phyloP scores from a whole-genome alignment of 1,284 basidiomycete species.

The Afroboletus lepidellus region DNA sequence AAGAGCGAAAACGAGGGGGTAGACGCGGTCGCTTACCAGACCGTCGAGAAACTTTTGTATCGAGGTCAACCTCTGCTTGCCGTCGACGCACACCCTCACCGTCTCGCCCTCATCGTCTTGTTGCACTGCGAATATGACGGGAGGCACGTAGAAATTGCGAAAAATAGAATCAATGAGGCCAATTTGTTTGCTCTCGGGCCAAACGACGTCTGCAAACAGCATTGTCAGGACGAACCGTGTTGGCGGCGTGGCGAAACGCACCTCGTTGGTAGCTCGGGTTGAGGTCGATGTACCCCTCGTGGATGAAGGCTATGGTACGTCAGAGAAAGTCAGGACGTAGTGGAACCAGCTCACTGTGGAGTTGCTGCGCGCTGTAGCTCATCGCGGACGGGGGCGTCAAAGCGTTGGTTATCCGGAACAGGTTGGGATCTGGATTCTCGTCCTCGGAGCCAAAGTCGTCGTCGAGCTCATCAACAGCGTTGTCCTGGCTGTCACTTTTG shows the following conservation, averaged over 20 bases:
- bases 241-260: conserved; percentile 22
- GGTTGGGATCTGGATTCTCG: conserved; percentile 37
- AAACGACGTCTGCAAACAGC: conserved; percentile 58
- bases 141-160: conserved; percentile 70
- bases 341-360: conserved; percentile 50
- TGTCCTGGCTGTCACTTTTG: conserved; percentile 27
- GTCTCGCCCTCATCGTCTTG: conserved; percentile 52
- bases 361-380: conserved; percentile 43
- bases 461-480: conserved; percentile 52
- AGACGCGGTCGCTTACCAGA: conserved; percentile 41
- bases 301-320: conserved; percentile 49
- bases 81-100: conserved; percentile 68
- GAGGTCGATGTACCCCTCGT: conserved; percentile 63
- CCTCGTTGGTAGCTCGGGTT: conserved; percentile 70
- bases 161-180: conserved; percentile 76
- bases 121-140: conserved; percentile 65
- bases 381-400: conserved; percentile 39
- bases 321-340: conserved; percentile 2
- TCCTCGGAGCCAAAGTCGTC: conserved; percentile 42
- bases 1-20: not conserved
- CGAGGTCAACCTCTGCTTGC: conserved; percentile 73
- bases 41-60: conserved; percentile 73
- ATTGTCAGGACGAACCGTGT: conserved; percentile 1
- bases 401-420: conserved; percentile 48
- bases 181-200: conserved; percentile 67